Evolutionary conservation across 2,329 filamentous ascomycete genomes (phyloP).

Genomic region (Cercospora janseana): DNA sequence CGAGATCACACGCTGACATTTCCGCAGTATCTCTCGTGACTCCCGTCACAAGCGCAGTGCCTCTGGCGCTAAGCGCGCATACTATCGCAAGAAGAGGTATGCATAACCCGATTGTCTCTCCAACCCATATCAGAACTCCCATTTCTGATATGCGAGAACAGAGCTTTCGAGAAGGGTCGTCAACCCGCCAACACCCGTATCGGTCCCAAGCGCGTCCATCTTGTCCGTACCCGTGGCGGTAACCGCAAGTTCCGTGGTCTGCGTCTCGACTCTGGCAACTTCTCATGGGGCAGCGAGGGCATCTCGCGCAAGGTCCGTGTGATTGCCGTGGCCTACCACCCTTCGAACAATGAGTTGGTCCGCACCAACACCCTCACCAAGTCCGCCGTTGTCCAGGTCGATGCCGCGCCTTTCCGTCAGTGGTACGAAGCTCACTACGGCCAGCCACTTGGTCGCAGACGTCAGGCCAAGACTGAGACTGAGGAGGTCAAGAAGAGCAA

Average conservation of each 20-base stretch:
- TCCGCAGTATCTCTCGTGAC: conserved; percentile 90
- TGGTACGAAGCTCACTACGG: conserved; percentile 99
- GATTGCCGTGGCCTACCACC: conserved; percentile 97
- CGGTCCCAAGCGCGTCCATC: conserved; percentile 92
- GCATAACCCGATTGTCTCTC: conserved; percentile 53
- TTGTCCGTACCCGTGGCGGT: conserved; percentile 94
- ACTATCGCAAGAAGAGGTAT: conserved; percentile 60
- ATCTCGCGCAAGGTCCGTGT: conserved; percentile 98
- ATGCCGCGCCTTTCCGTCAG: conserved; percentile 97
- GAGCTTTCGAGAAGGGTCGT: conserved; percentile 99
- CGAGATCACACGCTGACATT: conserved; percentile 38
- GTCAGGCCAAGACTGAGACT: conserved; percentile 66
- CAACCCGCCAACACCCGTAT: conserved; percentile 99
- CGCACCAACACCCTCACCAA: conserved; percentile 99
- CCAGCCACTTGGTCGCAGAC: conserved; percentile 82
- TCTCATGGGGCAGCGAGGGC: conserved; percentile 98
- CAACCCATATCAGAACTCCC: conserved; percentile 63
- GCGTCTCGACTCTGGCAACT: conserved; percentile 98
- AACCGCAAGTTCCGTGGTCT: conserved; percentile 99
- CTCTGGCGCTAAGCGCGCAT: conserved; percentile 83
- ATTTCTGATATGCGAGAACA: conserved; percentile 60
- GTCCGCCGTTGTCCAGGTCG: conserved; percentile 97
- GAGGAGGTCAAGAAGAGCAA: conserved; percentile 88
- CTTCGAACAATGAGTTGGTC: conserved; percentile 99
- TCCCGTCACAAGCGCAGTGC: conserved; percentile 99